These are phyloP conservation scores for Fraxinus anomala DNA, from an alignment of 257 asterid species.

Conservation along the genomic window DNA sequence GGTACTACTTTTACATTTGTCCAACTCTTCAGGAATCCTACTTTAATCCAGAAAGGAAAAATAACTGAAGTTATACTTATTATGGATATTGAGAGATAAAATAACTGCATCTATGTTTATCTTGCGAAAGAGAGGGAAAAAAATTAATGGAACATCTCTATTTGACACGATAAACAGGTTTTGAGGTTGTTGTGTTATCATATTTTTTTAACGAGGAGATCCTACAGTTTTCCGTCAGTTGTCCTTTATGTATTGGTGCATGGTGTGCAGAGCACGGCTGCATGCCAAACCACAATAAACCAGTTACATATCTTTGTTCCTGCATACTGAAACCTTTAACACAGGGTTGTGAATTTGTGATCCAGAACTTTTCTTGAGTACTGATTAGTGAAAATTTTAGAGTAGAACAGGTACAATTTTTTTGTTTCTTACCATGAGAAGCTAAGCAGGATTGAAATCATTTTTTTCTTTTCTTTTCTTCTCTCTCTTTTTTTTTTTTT, in stretches of 20 bases:
- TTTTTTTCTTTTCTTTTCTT: no score
- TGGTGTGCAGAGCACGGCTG: background rate
- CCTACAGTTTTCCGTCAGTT: constrained; percentile 7
- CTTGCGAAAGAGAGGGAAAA: background rate
- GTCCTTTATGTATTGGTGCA: constrained; percentile 8
- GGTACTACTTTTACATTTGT: background rate
- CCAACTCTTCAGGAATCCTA: background rate
- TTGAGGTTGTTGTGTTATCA: background rate
- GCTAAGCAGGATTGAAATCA: constrained; percentile 5
- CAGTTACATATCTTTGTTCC: constrained; percentile 9
- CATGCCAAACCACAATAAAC: background rate
- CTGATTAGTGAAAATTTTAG: background rate
- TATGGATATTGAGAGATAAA: background rate
- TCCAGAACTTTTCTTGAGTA: background rate
- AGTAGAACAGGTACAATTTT: background rate
- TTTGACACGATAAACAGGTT: background rate
- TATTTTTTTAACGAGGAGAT: background rate
- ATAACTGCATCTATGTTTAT: background rate
- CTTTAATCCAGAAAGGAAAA: background rate
- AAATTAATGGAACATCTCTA: background rate
- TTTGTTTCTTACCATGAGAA: constrained; percentile 7
- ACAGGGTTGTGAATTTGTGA: background rate
- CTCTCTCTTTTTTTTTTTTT: no score
- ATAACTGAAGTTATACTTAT: background rate
- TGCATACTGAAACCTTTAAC: constrained; percentile 1